These are phyloP conservation scores for Mercurialis annua DNA, from an alignment of 345 rosid genomes.

Conservation along the genomic window DNA sequence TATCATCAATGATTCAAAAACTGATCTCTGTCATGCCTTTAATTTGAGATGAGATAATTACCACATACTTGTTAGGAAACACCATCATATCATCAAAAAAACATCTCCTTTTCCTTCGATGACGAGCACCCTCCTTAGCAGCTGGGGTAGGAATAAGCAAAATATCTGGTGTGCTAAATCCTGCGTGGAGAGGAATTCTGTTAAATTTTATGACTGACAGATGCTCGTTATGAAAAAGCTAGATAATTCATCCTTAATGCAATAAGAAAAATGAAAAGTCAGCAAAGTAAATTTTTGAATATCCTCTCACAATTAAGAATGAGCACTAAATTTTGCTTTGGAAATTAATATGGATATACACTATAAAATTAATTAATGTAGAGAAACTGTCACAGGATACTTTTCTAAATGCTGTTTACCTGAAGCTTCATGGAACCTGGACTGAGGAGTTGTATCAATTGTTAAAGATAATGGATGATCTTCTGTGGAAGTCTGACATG, in stretches of 20 bases:
- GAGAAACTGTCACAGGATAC: neutral
- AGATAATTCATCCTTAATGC: neutral
- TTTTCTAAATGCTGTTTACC: slow-evolving; percentile 31
- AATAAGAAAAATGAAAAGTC: neutral
- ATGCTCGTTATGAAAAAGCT: neutral
- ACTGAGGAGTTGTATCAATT: slow-evolving; percentile 38
- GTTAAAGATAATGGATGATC: slow-evolving; percentile 34
- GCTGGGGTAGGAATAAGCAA: slow-evolving; percentile 58
- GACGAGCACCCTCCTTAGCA: slow-evolving; percentile 46
- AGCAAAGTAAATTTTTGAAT: neutral
- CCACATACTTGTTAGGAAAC: slow-evolving; percentile 65
- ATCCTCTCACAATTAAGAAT: neutral
- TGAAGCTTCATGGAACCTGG: slow-evolving; percentile 38
- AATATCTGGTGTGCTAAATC: slow-evolving; percentile 40
- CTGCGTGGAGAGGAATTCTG: slow-evolving; percentile 30
- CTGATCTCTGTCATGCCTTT: neutral
- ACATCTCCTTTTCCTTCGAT: slow-evolving; percentile 55
- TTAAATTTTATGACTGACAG: neutral
- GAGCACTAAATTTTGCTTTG: neutral
- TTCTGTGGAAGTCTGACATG: slow-evolving; percentile 19
- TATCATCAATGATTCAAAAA: slow-evolving; percentile 2
- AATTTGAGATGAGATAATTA: neutral
- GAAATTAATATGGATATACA: neutral
- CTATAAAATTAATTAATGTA: neutral
- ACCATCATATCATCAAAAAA: slow-evolving; percentile 49